Percentiles rank a stretch among this genome's conserved stretches.
These are phyloP conservation scores for Cercophora samala DNA, from an alignment of 495 filamentous ascomycete genomes.

Conservation along the genomic window DNA sequence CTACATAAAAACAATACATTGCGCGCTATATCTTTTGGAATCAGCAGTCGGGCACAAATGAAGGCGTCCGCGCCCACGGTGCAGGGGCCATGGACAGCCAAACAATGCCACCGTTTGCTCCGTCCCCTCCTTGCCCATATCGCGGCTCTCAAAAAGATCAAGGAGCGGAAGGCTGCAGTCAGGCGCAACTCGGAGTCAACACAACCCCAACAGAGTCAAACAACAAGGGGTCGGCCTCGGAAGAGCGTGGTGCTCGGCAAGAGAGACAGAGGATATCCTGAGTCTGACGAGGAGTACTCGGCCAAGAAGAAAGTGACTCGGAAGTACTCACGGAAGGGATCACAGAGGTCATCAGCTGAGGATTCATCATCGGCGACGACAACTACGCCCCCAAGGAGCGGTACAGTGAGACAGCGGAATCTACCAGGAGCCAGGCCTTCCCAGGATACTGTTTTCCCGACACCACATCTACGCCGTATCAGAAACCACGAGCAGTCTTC, in stretches of 20 bases:
- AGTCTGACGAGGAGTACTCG: constrained; percentile 17
- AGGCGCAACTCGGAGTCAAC: neutral
- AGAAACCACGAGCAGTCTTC: constrained; percentile 26
- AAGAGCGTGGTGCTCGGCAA: constrained; percentile 21
- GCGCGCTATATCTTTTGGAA: neutral
- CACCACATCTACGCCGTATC: constrained; percentile 30
- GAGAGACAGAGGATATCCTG: constrained; percentile 12
- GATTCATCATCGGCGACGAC: constrained; percentile 4
- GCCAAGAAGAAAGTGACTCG: constrained; percentile 17
- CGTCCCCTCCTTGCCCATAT: constrained; percentile 54
- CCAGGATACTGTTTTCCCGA: constrained; percentile 26
- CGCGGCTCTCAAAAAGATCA: constrained; percentile 47
- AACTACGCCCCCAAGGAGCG: constrained; percentile 20
- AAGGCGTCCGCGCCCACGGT: neutral
- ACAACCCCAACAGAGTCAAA: neutral
- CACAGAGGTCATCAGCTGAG: constrained; percentile 12
- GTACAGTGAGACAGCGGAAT: constrained; percentile 14
- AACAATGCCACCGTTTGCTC: constrained; percentile 54
- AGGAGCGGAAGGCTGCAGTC: constrained; percentile 9
- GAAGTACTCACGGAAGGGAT: constrained; percentile 28
- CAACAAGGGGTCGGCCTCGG: constrained; percentile 1
- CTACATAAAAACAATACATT: neutral
- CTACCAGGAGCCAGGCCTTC: constrained; percentile 13
- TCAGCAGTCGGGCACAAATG: neutral
- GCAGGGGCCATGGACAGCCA: constrained; percentile 50